These are phyloP conservation scores for Thelephora terrestris DNA, from an alignment of 1,284 basidiomycete genomes.

Conservation along the genomic window DNA sequence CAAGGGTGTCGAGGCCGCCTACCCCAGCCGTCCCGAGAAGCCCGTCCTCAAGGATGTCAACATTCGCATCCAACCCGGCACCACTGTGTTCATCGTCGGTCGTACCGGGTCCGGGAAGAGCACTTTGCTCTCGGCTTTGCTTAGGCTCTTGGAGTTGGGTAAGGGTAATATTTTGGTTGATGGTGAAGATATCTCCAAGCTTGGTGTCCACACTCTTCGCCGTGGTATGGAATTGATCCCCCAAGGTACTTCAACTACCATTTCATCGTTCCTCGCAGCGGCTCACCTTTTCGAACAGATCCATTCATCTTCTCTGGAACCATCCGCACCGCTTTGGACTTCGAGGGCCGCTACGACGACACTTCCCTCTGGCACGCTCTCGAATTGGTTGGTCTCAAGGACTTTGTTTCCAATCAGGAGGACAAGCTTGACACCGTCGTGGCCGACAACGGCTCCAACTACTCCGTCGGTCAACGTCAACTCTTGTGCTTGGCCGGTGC, in stretches of 20 bases:
- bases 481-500: conserved; percentile 28
- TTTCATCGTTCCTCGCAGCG: neutral
- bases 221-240: conserved; percentile 21
- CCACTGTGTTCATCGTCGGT: conserved; percentile 2
- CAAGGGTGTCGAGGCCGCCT: conserved; percentile 1
- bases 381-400: conserved; percentile 22
- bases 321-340: conserved; percentile 20
- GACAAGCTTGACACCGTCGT: conserved; percentile 20
- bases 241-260: conserved; percentile 12
- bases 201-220: conserved; percentile 20
- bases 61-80: neutral
- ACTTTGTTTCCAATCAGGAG: conserved; percentile 16
- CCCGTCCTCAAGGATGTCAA: conserved; percentile 1
- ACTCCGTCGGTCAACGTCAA: conserved; percentile 23
- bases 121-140: conserved; percentile 15
- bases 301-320: conserved; percentile 24
- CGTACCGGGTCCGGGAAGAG: conserved; percentile 4
- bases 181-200: conserved; percentile 19
- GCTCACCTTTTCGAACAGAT: conserved; percentile 9
- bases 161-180: conserved; percentile 20
- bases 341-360: conserved; percentile 15
- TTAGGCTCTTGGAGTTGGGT: conserved; percentile 20
- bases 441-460: conserved; percentile 21
- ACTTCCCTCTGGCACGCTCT: conserved; percentile 19
- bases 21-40: conserved; percentile 2